Conservation (phyloP, 2,329 filamentous ascomycete genomes). For the Cladosporium colombiae region DNA sequence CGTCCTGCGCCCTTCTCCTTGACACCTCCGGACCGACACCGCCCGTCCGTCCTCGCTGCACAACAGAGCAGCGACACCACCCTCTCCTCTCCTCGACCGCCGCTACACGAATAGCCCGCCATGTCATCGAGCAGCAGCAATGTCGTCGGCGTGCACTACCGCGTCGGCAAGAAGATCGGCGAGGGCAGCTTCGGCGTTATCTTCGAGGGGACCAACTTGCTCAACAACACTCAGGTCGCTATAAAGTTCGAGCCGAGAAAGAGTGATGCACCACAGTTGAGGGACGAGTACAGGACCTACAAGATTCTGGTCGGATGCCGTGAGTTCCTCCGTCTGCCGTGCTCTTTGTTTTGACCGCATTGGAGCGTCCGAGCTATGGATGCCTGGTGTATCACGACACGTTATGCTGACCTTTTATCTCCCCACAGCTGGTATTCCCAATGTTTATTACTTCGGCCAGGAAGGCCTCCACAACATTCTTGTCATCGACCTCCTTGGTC, state of each 20-base stretch:
- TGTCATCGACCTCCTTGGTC: slow-evolving; percentile 93
- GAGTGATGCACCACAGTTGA: slow-evolving; percentile 94
- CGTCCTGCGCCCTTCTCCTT: slow-evolving; percentile 20
- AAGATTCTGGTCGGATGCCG: slow-evolving; percentile 99
- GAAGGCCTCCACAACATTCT: slow-evolving; percentile 98
- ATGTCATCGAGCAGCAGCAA: slow-evolving; percentile 93
- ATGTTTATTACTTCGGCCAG: slow-evolving; percentile 99
- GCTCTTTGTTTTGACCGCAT: slow-evolving; percentile 13
- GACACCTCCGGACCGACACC: not conserved
- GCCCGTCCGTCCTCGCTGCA: not conserved
- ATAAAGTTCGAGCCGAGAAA: slow-evolving; percentile 99
- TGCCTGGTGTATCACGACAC: not conserved
- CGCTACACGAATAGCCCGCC: slow-evolving; percentile 22
- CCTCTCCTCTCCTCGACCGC: slow-evolving; percentile 23
- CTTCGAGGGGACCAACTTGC: slow-evolving; percentile 95
- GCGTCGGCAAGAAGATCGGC: slow-evolving; percentile 98
- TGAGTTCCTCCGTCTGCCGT: slow-evolving; percentile 58
- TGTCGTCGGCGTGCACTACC: slow-evolving; percentile 97
- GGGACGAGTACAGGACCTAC: slow-evolving; percentile 98
- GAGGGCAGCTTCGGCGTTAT: slow-evolving; percentile 98
- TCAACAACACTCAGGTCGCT: slow-evolving; percentile 98
- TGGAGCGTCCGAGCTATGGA: not conserved
- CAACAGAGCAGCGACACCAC: not conserved
- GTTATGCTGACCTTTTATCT: not conserved
- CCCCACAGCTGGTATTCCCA: slow-evolving; percentile 86